Percentiles rank a stretch among this genome's conserved stretches.
Evolutionary conservation across 352 stramenopile genomes (phyloP).

Genomic region (Pythium inflatum): DNA sequence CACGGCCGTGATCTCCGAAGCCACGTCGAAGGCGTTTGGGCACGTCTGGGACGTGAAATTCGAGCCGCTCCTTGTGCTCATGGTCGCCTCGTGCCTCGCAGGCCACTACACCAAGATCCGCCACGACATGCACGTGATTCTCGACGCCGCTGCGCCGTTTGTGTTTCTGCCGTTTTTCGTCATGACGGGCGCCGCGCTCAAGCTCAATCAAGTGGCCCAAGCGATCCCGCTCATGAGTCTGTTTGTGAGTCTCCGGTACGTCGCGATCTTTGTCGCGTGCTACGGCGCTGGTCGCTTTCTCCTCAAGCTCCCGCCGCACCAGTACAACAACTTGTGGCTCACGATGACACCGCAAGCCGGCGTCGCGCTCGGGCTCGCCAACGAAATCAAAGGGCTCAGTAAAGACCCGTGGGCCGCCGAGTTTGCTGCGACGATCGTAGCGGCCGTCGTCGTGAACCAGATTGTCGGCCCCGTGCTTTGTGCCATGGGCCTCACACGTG

Average conservation of each 20-base stretch:
- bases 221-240: conserved; percentile 69
- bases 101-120: conserved; percentile 65
- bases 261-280: conserved; percentile 64
- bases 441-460: conserved; percentile 73
- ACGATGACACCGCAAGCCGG: conserved; percentile 75
- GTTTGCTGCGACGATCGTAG: conserved; percentile 68
- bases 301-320: conserved; percentile 53
- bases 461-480: conserved; percentile 72
- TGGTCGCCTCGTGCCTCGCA: conserved; percentile 64
- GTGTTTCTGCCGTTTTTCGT: conserved; percentile 82
- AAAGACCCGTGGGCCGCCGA: conserved; percentile 55
- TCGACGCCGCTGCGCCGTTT: conserved; percentile 68
- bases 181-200: conserved; percentile 72
- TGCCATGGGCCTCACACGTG: conserved; percentile 51
- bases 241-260: conserved; percentile 61
- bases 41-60: conserved; percentile 74
- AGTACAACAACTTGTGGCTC: conserved; percentile 81
- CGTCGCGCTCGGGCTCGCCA: conserved; percentile 64
- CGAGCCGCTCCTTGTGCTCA: conserved; percentile 70
- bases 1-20: conserved; percentile 50
- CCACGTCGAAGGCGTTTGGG: conserved; percentile 48
- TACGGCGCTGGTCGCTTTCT: conserved; percentile 66
- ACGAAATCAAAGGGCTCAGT: conserved; percentile 59
- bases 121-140: conserved; percentile 80
- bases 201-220: conserved; percentile 63